Evolutionary conservation across 176 grass and related monocot genomes (phyloP).

Genomic region (Poa pratensis): DNA sequence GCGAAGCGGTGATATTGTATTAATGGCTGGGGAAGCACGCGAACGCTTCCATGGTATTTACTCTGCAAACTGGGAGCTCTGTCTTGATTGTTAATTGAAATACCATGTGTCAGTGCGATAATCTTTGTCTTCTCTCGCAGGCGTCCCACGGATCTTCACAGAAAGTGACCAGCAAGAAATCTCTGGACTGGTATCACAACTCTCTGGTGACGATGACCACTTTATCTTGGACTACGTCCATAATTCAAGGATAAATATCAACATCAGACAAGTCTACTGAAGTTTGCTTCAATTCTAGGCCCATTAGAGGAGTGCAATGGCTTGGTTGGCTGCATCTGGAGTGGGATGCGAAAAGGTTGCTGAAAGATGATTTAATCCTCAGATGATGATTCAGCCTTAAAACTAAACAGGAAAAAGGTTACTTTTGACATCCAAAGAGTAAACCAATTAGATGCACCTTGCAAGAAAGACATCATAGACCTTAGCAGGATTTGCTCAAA

Average conservation of each 20-base stretch:
- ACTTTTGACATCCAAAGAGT: background rate
- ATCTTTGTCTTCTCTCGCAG: conserved; percentile 35
- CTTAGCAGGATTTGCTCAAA: background rate
- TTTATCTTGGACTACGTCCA: conserved; percentile 64
- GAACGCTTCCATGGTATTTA: conserved; percentile 87
- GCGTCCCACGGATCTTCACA: conserved; percentile 73
- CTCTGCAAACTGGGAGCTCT: background rate
- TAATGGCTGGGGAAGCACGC: conserved; percentile 84
- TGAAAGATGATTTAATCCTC: background rate
- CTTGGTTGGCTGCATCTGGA: background rate
- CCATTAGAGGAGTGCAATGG: background rate
- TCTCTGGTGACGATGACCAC: conserved; percentile 58
- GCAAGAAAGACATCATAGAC: background rate
- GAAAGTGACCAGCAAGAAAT: conserved; percentile 62
- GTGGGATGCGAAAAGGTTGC: background rate
- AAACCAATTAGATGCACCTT: background rate
- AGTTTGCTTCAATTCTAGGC: background rate
- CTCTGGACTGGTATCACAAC: conserved; percentile 47
- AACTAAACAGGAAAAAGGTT: background rate
- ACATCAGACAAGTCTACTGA: conserved; percentile 74
- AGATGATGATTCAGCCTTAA: background rate
- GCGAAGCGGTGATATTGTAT: conserved; percentile 72
- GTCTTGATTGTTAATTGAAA: background rate
- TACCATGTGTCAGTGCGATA: background rate
- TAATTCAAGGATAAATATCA: conserved; percentile 92